A percentile compares a stretch with the other conserved stretches of the same genome.
Evolutionary conservation across 2,329 filamentous ascomycete species (phyloP).

Genomic region (Aspergillus puulaauensis): DNA sequence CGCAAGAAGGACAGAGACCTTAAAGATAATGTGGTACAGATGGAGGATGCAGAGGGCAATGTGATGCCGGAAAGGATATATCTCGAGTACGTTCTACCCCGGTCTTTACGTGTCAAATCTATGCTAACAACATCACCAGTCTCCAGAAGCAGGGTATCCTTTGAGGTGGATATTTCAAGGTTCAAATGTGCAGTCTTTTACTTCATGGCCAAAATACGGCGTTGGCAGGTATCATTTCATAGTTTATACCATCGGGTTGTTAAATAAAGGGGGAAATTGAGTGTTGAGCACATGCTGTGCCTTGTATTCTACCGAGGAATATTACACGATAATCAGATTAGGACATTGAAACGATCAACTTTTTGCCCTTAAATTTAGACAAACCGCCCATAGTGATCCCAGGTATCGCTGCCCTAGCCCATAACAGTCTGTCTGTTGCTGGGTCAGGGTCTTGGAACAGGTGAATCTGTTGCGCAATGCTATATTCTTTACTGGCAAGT

Average conservation of each 20-base stretch:
- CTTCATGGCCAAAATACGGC: constrained; percentile 26
- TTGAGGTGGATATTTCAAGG: constrained; percentile 38
- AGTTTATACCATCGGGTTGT: constrained; percentile 17
- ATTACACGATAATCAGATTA: constrained; percentile 1
- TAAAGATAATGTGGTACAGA: constrained; percentile 86
- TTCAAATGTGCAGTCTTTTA: constrained; percentile 6
- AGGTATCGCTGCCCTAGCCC: no score
- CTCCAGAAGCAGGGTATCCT: constrained; percentile 87
- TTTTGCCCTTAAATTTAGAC: no score
- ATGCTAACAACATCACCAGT: constrained; percentile 34
- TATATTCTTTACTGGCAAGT: no score
- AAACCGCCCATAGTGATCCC: no score
- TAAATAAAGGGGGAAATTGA: constrained; percentile 13
- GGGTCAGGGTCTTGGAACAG: no score
- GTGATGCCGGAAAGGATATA: constrained; percentile 99
- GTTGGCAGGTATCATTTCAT: constrained; percentile 26
- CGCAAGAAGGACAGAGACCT: constrained; percentile 74
- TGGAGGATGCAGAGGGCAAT: constrained; percentile 97
- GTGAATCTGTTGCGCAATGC: no score
- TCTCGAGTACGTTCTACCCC: constrained; percentile 59
- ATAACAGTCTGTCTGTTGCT: no score
- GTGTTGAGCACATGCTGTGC: constrained; percentile 12
- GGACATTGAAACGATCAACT: not conserved
- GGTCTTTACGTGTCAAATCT: not conserved
- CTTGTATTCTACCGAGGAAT: constrained; percentile 20